A percentile compares a stretch with the other conserved stretches of the same genome.
phyloP scores from a whole-genome alignment of 768 basidiomycete species.

The Pulveroboletus ravenelii region DNA sequence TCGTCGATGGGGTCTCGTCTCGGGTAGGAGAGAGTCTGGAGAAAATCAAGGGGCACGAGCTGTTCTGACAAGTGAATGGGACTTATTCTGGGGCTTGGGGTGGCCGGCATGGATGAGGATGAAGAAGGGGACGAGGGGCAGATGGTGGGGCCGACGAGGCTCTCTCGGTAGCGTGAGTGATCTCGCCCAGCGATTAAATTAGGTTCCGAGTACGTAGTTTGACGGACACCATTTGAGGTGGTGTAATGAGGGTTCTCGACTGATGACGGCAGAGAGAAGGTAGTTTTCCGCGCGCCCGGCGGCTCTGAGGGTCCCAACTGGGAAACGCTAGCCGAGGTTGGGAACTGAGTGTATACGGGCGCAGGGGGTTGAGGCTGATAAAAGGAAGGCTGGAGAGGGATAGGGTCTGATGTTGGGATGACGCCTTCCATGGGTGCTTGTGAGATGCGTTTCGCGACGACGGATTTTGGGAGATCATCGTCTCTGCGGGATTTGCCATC shows the following conservation, averaged over 20 bases:
- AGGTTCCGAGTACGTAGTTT: constrained; percentile 33
- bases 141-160: constrained; percentile 16
- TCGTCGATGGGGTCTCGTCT: constrained; percentile 63
- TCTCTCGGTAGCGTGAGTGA: constrained; percentile 21
- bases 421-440: constrained; percentile 31
- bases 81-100: constrained; percentile 30
- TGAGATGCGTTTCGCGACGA: constrained; percentile 37
- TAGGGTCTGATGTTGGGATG: constrained; percentile 17
- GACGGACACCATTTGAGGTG: constrained; percentile 18
- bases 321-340: constrained; percentile 27
- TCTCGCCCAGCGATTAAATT: constrained; percentile 20
- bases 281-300: constrained; percentile 19
- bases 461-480: constrained; percentile 44
- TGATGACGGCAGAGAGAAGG: constrained; percentile 30
- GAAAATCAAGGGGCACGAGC: constrained; percentile 61
- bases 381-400: constrained; percentile 17
- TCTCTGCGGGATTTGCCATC: constrained; percentile 46
- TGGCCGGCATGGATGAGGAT: constrained; percentile 36
- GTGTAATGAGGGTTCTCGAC: constrained; percentile 21
- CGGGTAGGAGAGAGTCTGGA: constrained; percentile 50
- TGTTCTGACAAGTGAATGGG: constrained; percentile 25
- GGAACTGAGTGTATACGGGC: constrained; percentile 29
- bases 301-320: constrained; percentile 25
- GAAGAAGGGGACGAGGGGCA: constrained; percentile 34
- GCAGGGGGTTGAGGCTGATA: constrained; percentile 20